A percentile compares a stretch with the other conserved stretches of the same genome.
Conservation (phyloP, 2,329 filamentous ascomycete species). For the Hypomyces rosellus region DNA sequence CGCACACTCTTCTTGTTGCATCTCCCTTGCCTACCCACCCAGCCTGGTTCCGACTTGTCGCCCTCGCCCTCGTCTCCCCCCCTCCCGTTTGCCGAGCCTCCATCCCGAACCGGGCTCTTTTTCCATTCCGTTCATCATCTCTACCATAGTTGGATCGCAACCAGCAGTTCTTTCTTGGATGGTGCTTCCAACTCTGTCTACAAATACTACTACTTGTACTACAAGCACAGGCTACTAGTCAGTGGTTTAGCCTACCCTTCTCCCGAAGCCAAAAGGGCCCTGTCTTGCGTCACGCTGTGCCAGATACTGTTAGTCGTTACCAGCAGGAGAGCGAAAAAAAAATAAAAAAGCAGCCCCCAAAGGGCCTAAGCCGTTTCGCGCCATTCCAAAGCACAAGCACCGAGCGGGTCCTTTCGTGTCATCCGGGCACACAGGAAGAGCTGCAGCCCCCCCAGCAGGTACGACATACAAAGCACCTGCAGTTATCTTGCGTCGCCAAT, state of each 20-base stretch:
- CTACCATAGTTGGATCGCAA: too few species aligned
- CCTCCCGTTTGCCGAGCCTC: too few species aligned
- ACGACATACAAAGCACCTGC: slow-evolving; percentile 9
- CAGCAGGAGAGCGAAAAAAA: slow-evolving; percentile 4
- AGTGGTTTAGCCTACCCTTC: too few species aligned
- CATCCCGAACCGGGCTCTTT: background rate
- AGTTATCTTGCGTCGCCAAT: slow-evolving; percentile 10
- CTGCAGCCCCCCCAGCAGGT: slow-evolving; percentile 11
- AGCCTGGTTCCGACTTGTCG: too few species aligned
- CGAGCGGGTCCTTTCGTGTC: slow-evolving; percentile 11
- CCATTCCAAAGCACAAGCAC: slow-evolving; percentile 9
- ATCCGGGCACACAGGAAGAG: slow-evolving; percentile 9
- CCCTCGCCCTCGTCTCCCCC: background rate
- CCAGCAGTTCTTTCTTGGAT: too few species aligned
- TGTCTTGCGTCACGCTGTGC: slow-evolving; percentile 1
- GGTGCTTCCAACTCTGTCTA: too few species aligned
- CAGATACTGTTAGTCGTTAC: background rate
- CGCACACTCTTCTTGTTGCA: background rate
- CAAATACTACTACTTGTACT: too few species aligned
- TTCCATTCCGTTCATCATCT: too few species aligned
- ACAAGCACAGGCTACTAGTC: too few species aligned
- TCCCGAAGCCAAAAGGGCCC: background rate
- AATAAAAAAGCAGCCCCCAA: background rate
- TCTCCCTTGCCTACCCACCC: background rate
- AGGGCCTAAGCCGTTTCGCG: slow-evolving; percentile 5